Conservation (phyloP, 345 rosid genomes). For the Bruguiera sexangula region DNA sequence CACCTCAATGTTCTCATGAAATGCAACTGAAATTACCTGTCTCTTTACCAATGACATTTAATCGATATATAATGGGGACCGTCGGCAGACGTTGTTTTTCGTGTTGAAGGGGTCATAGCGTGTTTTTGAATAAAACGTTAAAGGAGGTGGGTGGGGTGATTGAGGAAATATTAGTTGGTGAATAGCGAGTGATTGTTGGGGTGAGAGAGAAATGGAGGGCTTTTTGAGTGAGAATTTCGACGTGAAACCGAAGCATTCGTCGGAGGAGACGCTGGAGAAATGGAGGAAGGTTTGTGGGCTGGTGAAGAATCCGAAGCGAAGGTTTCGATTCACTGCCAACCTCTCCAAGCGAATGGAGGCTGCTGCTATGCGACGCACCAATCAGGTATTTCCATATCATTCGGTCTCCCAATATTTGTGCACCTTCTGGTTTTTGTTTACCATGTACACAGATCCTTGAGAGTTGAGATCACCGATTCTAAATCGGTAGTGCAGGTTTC, state of each 20-base stretch:
- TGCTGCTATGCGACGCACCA: constrained; percentile 81
- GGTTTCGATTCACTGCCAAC: constrained; percentile 86
- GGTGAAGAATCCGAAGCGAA: constrained; percentile 82
- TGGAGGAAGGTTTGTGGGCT: constrained; percentile 70
- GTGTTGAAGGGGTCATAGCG: no score
- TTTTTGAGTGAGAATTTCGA: constrained; percentile 61
- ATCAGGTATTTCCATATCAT: constrained; percentile 41
- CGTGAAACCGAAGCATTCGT: constrained; percentile 62
- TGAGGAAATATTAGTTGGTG: no score
- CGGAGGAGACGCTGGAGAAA: constrained; percentile 58
- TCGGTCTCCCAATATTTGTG: not conserved
- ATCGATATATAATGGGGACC: no score
- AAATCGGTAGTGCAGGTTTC: no score
- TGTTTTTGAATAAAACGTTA: no score
- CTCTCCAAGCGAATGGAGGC: constrained; percentile 85
- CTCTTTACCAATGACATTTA: no score
- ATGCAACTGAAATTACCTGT: not conserved
- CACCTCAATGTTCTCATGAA: no score
- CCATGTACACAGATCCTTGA: no score
- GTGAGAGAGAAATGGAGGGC: constrained; percentile 46
- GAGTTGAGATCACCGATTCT: no score
- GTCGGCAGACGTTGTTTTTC: no score
- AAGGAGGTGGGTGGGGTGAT: no score
- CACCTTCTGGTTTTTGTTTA: no score
- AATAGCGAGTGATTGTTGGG: not conserved